These are phyloP conservation scores for Aspergillus novoparasiticus DNA, from an alignment of 2,329 filamentous ascomycete species.

Conservation along the genomic window DNA sequence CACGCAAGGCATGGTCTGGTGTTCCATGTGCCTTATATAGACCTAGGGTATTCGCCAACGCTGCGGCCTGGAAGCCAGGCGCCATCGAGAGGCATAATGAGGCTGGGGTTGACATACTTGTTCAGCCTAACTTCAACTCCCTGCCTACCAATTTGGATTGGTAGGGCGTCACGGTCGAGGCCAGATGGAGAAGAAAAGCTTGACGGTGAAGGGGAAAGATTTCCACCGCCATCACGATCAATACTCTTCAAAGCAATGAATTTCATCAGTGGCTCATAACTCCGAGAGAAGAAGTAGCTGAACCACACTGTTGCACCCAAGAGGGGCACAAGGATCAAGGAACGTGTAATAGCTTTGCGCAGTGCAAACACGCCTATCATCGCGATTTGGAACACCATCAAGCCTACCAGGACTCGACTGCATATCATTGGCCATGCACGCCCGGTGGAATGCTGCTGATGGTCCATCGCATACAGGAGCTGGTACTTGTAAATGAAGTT, in stretches of 20 bases:
- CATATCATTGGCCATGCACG: constrained; percentile 96
- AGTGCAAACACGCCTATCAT: constrained; percentile 85
- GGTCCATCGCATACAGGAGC: constrained; percentile 96
- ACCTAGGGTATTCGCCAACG: constrained; percentile 21
- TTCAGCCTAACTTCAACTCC: constrained; percentile 44
- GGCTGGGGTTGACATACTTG: constrained; percentile 51
- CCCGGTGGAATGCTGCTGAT: constrained; percentile 71
- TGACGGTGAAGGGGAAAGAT: constrained; percentile 40
- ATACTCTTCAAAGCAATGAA: constrained; percentile 93
- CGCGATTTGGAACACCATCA: constrained; percentile 86
- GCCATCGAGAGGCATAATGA: constrained; percentile 47
- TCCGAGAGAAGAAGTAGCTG: constrained; percentile 74
- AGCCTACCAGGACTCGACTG: constrained; percentile 81
- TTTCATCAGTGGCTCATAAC: constrained; percentile 84
- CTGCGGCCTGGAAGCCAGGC: constrained; percentile 45
- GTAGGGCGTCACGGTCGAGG: constrained; percentile 47
- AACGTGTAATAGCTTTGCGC: constrained; percentile 70
- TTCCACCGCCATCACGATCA: constrained; percentile 56
- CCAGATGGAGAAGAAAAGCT: constrained; percentile 45
- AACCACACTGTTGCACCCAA: constrained; percentile 85
- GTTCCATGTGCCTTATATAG: constrained; percentile 20
- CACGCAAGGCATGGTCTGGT: constrained; percentile 2
- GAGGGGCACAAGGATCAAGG: constrained; percentile 73
- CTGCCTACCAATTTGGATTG: constrained; percentile 43
- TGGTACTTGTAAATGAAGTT: constrained; percentile 68